Base-by-base conservation (phyloP, 2,329 filamentous ascomycete genomes). In the Pseudogymnoascus sp. region DNA sequence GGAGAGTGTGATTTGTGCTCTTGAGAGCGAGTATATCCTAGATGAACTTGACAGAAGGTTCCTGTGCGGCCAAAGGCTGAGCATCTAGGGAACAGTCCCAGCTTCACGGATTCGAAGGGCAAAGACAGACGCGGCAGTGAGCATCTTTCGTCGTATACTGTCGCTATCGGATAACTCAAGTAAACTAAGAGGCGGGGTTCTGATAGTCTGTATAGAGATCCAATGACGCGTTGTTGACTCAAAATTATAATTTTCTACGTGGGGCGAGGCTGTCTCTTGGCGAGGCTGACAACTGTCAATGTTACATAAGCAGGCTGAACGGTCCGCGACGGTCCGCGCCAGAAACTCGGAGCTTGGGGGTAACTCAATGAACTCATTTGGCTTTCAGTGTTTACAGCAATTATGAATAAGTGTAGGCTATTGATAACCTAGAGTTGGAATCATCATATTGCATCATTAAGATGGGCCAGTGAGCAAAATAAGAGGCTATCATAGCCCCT, bases 181-280 rank as follows among this genome's bases (percentile, higher is more conserved):
- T 10, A 57, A 21, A 33, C 50, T 33, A 33, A 57, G 50, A 21
- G 50, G 50, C 50, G 50, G 50, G 28, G 28, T 33, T 57, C 17
- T 57, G 50, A 57, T 13, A 57, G 50, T 57, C 17, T 33, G 15
- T 8, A 19, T 33, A 3, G 50, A 28, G 50, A 9, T 33, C 50
- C 50, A 57, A 57, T 57, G 50, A 57, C 50, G 50, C 50, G 26
- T 33, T 57, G 50, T 57, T 57, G 50, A 57, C 50, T 57, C 50
- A 57, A 57, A 57, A 57, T 57, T 57, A 57, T 57, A 57, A 57
- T 57, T 57, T 57, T 57, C 28, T 19, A 57, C 28, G 50, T 57
- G 50, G 50, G 50, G 28, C 50, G 50, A 57, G 50, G 50, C 50
- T 57, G 50, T 57, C n/a, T 4, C 50, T 57, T 57, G n/a, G 50